Base-by-base conservation (phyloP, 2,329 filamentous ascomycete species). In the Epichloe festucae region DNA sequence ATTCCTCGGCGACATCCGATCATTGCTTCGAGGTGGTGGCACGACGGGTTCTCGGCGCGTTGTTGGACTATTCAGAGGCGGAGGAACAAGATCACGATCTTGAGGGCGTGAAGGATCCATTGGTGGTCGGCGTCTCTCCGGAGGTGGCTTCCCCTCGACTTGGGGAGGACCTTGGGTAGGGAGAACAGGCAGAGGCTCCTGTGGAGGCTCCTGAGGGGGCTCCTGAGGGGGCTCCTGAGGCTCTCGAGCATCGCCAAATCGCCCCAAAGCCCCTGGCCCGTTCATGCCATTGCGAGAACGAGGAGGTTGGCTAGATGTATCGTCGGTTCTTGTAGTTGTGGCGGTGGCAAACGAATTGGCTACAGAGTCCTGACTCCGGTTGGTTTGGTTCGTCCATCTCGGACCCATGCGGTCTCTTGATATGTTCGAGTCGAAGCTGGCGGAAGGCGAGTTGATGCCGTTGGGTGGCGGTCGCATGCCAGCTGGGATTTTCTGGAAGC, bases 61-160 rank as follows among this genome's bases (percentile, higher is more conserved):
- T 7, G 63, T 65, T 27, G 74, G 72, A 57, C 76, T 79, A 66
- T 77, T 77, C 42, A 82, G 60, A 5, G 78, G 78, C 3, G 76
- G 78, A 6, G 78, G 78, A 3, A 82, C 77, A 38, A 82, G 64
- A 49, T 78, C 74, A 46, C 72, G 73, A 56, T 81, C 73, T 48
- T 73, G 70, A 7, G 77, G 76, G 35, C 77, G 70, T 6, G 75
- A 65, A 7, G 77, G 74, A 53, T 83, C 77, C 79, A 87, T 84
- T 0, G 82, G 80, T 2, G 83, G 83, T 47, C 83, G 70, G 62
- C 76, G 81, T 55, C 83, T 73, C 58, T 85, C 81, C 0, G 83
- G 83, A 1, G 78, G 73, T 36, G 71, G 71, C 21, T 75, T 68
- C 38, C 74, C 73, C 7, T 63, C 55, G 35, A 54, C 52, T 17